Evolutionary conservation across 768 basidiomycete species (phyloP), one percentile per base, ranked within the genome.

Genomic region (Naganishia vishniacii): DNA sequence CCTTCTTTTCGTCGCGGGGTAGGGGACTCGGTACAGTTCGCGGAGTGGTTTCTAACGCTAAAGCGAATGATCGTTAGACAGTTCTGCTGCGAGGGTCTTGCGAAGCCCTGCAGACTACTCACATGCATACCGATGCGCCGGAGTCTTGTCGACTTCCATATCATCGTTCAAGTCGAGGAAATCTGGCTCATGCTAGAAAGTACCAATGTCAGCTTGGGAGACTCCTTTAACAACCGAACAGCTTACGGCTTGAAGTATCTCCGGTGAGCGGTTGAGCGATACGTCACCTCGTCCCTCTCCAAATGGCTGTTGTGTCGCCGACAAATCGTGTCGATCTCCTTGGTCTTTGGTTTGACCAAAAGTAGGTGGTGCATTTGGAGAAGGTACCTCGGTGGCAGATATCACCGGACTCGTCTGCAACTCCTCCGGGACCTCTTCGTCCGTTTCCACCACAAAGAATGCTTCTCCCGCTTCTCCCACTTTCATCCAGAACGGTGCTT

Each of bases 381-480:
- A 46, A 12, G 48, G 40, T 41, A 76, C 73, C 32, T 78, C 71
- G 12, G 70, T 71, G 3, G 75, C 69, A 42, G 68, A 73, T 15
- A 94, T 83, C 25, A 99, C 80, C 26, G 95, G 95, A 78, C 88
- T 91, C 0, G 95, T 99, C 67, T 92, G 88, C 66, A 99, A 84
- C 74, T 92, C 89, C 48, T 84, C 87, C 3, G 95, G 94, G 31
- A 98, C 86, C 64, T 97, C 91, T 41, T 87, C 89, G 42, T 93
- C 89, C 0, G 94, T 97, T 78, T 99, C 94, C 69, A 98, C 91
- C 42, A 99, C 88, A 72, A 98, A 98, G 82, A 98, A 99, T 0
- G 93, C 95, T 79, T 99, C 95, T 4, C 95, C 95, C 1, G 95
- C 91, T 64, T 98, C 95, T 42, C 92, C 93, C 66, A 98, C 91